Evolutionary conservation across 805 yeast species (phyloP).

Genomic region (Spathaspora arborariae): DNA sequence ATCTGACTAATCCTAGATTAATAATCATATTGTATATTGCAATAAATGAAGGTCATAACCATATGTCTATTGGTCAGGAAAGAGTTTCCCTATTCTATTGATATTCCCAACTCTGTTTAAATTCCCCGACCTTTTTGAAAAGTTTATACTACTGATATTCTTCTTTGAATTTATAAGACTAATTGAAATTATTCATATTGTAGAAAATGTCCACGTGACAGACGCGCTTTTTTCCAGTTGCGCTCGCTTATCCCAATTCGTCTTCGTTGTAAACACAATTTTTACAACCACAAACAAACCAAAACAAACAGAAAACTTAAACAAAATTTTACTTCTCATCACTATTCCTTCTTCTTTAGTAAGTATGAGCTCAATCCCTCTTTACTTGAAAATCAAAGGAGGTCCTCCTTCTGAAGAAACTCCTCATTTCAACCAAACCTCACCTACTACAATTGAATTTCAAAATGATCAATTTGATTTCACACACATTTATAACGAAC

Average conservation of each 20-base stretch:
- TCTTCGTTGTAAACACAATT: constrained; percentile 2
- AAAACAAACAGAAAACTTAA: background rate
- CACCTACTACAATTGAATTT: constrained; percentile 15
- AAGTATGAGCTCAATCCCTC: constrained; percentile 14
- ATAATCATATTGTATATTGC: too few relatives aligned
- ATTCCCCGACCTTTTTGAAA: too few relatives aligned
- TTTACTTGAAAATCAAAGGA: constrained; percentile 24
- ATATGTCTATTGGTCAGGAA: too few relatives aligned
- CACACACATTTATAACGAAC: constrained; percentile 12
- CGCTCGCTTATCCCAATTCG: constrained; percentile 5
- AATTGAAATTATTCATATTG: too few relatives aligned
- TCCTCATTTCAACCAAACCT: constrained; percentile 9
- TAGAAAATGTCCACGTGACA: background rate
- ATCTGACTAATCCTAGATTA: too few relatives aligned
- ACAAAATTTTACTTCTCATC: background rate
- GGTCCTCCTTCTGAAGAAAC: background rate
- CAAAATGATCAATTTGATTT: constrained; percentile 20
- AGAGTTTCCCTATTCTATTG: too few relatives aligned
- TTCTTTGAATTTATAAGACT: too few relatives aligned
- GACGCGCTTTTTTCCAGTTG: background rate
- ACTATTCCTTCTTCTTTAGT: background rate
- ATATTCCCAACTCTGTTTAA: too few relatives aligned
- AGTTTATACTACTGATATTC: too few relatives aligned
- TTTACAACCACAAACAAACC: background rate
- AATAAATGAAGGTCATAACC: too few relatives aligned